Evolutionary conservation across 2,329 filamentous ascomycete genomes (phyloP).

Genomic region (Amauroascus verrucosus): DNA sequence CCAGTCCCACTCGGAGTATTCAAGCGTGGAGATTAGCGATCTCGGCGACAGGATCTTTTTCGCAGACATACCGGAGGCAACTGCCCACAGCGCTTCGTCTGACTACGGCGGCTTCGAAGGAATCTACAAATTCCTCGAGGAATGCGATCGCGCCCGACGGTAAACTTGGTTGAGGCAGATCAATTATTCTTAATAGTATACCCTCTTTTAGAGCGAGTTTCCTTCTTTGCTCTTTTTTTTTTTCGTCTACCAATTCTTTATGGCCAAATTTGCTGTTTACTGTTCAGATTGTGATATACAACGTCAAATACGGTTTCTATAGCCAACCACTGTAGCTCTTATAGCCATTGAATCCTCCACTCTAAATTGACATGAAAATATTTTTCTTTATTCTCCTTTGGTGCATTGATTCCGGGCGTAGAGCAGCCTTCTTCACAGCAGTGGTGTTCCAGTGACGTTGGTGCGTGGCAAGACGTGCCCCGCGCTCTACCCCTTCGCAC

Average conservation of each 20-base stretch:
- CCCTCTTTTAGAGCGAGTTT: constrained; percentile 9
- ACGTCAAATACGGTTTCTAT: too few relatives aligned
- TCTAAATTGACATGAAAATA: not conserved
- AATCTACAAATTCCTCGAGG: constrained; percentile 55
- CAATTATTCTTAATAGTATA: constrained; percentile 4
- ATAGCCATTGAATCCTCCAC: not conserved
- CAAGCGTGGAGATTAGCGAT: constrained; percentile 48
- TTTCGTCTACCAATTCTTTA: not conserved
- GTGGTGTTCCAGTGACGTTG: not conserved
- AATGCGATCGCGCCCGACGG: constrained; percentile 45
- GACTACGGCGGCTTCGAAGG: constrained; percentile 56
- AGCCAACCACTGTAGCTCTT: not conserved
- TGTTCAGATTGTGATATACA: not conserved
- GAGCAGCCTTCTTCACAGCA: too few relatives aligned
- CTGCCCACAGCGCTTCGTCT: constrained; percentile 34
- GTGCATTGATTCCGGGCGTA: not conserved
- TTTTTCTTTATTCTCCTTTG: not conserved
- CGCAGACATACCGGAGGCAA: constrained; percentile 31
- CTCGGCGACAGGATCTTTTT: constrained; percentile 34
- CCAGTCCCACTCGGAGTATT: constrained; percentile 45
- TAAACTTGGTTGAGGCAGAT: constrained; percentile 14
- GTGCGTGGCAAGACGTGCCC: not conserved
- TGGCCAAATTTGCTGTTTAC: not conserved
- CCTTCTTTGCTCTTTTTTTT: not conserved
- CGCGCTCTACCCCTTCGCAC: not conserved